These are phyloP conservation scores for Annulohypoxylon nitens DNA, from an alignment of 495 filamentous ascomycete genomes.

Conservation along the genomic window DNA sequence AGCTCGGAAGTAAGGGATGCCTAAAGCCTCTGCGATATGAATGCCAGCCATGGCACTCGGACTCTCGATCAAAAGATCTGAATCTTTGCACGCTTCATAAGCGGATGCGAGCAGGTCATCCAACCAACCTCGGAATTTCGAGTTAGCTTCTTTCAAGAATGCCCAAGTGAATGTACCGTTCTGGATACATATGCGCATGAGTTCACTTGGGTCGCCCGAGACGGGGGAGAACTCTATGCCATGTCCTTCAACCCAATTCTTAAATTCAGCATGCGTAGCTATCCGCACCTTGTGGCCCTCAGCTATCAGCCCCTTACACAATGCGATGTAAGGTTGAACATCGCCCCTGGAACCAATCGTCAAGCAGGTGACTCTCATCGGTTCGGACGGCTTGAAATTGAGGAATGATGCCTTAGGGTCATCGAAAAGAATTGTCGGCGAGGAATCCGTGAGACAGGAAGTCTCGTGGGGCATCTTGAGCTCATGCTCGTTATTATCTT, in stretches of 20 bases:
- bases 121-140: conserved; percentile 94
- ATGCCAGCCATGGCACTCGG: conserved; percentile 99
- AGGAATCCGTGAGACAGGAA: conserved; percentile 63
- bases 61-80: conserved; percentile 92
- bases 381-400: conserved; percentile 89
- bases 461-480: conserved; percentile 67
- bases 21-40: conserved; percentile 95
- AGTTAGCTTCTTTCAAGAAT: conserved; percentile 87
- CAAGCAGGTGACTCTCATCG: conserved; percentile 89
- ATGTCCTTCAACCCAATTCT: conserved; percentile 86
- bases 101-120: conserved; percentile 88
- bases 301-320: conserved; percentile 89
- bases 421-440: conserved; percentile 86
- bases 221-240: conserved; percentile 93
- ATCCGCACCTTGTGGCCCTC: conserved; percentile 91
- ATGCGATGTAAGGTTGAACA: conserved; percentile 96
- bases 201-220: conserved; percentile 90
- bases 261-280: conserved; percentile 92
- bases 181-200: conserved; percentile 96
- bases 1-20: conserved; percentile 95
- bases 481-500: conserved; percentile 70
- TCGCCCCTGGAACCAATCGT: conserved; percentile 97
- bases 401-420: conserved; percentile 92
- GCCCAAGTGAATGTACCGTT: conserved; percentile 97
- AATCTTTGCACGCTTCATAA: conserved; percentile 86